These are phyloP conservation scores for Tranzscheliella williamsii DNA, from an alignment of 1,284 basidiomycete genomes.

Conservation along the genomic window DNA sequence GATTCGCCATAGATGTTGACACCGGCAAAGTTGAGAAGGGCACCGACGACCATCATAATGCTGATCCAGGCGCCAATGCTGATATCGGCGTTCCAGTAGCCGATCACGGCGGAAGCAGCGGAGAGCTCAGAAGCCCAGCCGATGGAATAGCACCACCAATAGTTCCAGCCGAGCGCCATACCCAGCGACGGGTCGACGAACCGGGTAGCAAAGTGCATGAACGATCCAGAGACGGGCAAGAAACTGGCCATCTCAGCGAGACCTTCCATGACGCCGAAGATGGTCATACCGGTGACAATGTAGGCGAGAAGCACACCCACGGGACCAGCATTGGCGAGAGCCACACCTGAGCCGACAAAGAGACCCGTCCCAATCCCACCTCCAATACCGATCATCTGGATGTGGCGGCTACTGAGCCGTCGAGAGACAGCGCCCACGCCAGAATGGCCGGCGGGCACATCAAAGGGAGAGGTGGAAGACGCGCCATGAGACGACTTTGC, in stretches of 20 bases:
- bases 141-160: constrained; percentile 54
- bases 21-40: constrained; percentile 48
- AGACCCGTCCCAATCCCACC: constrained; percentile 55
- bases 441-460: constrained; percentile 18
- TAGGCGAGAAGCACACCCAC: constrained; percentile 49
- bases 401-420: constrained; percentile 31
- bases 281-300: constrained; percentile 45
- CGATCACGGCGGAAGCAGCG: constrained; percentile 62
- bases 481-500: constrained; percentile 10
- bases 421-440: constrained; percentile 35
- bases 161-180: constrained; percentile 66
- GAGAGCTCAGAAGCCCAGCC: constrained; percentile 54
- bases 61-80: constrained; percentile 47
- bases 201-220: constrained; percentile 47
- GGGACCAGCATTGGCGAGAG: constrained; percentile 46
- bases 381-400: constrained; percentile 51
- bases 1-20: constrained; percentile 63
- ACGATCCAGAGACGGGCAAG: constrained; percentile 53
- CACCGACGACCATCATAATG: constrained; percentile 45
- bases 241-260: constrained; percentile 52
- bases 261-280: constrained; percentile 48
- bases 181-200: constrained; percentile 71
- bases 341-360: constrained; percentile 48
- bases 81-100: constrained; percentile 54
- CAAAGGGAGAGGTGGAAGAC: constrained; percentile 33